Conservation (phyloP, 2,329 filamentous ascomycete species). For the Alternaria sp. region DNA sequence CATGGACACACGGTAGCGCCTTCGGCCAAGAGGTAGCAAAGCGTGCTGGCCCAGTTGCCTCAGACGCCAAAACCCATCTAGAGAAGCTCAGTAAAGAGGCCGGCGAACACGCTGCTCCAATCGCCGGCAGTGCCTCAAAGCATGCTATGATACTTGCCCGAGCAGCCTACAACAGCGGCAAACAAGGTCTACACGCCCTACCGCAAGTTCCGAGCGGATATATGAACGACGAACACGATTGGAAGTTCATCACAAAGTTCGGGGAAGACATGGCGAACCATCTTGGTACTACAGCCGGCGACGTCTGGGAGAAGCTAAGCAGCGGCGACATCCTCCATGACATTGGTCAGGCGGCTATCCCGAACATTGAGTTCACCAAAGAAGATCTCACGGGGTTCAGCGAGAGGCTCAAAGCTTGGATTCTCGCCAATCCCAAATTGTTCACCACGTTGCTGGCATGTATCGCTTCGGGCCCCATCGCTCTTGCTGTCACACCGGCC, state of each 20-base stretch:
- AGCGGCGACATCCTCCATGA: not conserved
- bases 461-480: not conserved
- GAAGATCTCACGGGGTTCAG: not conserved
- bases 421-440: not conserved
- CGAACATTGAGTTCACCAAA: not conserved
- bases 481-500: not conserved
- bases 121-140: not conserved
- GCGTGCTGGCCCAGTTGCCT: not conserved
- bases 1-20: not conserved
- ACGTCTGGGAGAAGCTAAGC: not conserved
- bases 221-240: not conserved
- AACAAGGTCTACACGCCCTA: not conserved
- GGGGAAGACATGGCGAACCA: not conserved
- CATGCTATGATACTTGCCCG: not conserved
- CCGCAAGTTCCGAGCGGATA: not conserved
- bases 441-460: not conserved
- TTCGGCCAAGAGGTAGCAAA: not conserved
- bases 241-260: not conserved
- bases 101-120: not conserved
- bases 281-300: not conserved
- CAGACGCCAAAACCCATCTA: not conserved
- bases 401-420: not conserved
- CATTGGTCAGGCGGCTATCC: not conserved
- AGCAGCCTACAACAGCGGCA: not conserved
- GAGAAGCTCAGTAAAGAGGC: not conserved